These are phyloP conservation scores for Simplicillium sp. DNA, from an alignment of 2,329 filamentous ascomycete species.

Conservation along the genomic window DNA sequence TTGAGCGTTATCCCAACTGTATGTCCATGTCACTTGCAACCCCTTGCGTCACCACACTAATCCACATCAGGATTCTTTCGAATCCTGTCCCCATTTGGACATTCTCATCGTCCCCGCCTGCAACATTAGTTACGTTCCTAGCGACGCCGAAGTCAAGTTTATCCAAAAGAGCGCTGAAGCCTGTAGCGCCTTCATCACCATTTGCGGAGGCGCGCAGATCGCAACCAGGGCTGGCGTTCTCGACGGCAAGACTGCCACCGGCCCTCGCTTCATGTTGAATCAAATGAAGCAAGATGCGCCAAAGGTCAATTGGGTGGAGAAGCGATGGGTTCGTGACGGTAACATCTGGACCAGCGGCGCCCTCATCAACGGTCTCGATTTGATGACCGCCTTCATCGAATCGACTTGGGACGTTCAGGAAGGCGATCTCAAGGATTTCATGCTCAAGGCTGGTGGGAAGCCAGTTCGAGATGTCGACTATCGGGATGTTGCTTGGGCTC, in stretches of 20 bases:
- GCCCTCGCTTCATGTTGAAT: conserved; percentile 18
- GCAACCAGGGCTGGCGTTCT: conserved; percentile 24
- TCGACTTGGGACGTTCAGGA: conserved; percentile 17
- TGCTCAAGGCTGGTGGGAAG: conserved; percentile 13
- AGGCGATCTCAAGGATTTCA: conserved; percentile 10
- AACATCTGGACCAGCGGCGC: conserved; percentile 26
- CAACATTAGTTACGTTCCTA: conserved; percentile 15
- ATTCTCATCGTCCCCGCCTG: conserved; percentile 30
- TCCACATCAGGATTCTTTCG: conserved; percentile 24
- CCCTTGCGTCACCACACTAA: background rate
- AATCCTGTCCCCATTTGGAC: conserved; percentile 27
- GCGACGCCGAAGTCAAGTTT: conserved; percentile 22
- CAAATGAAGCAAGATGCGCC: conserved; percentile 17
- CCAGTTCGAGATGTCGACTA: conserved; percentile 21
- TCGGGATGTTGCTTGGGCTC: conserved; percentile 14
- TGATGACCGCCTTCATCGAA: conserved; percentile 20
- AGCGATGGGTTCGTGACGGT: conserved; percentile 23
- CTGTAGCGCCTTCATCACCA: conserved; percentile 26
- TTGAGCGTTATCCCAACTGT: conserved; percentile 20
- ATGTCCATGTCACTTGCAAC: background rate
- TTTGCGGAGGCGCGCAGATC: conserved; percentile 26
- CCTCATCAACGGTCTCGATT: conserved; percentile 22
- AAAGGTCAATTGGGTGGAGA: conserved; percentile 25
- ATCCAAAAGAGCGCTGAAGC: conserved; percentile 22
- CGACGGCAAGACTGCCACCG: conserved; percentile 25